Base-by-base conservation (phyloP, 2,329 filamentous ascomycete genomes). In the Xylaria sp. region DNA sequence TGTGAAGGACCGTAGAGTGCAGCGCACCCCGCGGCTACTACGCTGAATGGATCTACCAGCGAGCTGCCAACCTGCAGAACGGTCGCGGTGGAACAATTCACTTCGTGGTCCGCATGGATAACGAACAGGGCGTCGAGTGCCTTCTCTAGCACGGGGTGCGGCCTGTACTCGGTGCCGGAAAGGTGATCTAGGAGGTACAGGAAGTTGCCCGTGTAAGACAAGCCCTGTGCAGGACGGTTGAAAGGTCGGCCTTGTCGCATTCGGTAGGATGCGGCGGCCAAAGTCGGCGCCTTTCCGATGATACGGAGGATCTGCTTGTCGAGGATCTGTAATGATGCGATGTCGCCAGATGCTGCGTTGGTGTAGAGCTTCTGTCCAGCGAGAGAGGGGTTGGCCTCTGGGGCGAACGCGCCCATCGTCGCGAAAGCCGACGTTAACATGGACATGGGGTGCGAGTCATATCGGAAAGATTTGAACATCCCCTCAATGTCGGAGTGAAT, bases 21-120 rank as follows among this genome's bases (percentile, higher is more conserved):
- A 0, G 84, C 79, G n/a, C 82, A 80, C 4, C 83, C 78, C 0
- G 83, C 82, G 0, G 83, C 75, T 12, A 86, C 81, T 17, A 83
- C 78, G 65, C 80, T 84, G 63, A 78, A 86, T 0, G 84, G 84
- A 67, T 87, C 85, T 0, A 86, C 81, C 11, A 87, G 73, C 0
- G 82, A 83, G 58, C 81, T 84, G 7, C 84, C 83, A 19, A 86
- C 83, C 60, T 86, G 83, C 15, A 87, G 74, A 33, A 85, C 79
- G 1, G 84, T 82, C 1, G 84, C 83, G 0, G 84, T 86, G 1
- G 83, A 83, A 69, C 83, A 81, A 66, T 86, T 85, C 71, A 87
- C 83, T 63, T 86, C 85, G 69, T 87, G 84, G 67, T 87, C 85
- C 2, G 83, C 81, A 65, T 85, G 83, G 23, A 87, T 78, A 57